Percentiles rank a stretch among this genome's conserved stretches.
Conservation (phyloP, 2,329 filamentous ascomycete species). For the Raffaelea albimanens region DNA sequence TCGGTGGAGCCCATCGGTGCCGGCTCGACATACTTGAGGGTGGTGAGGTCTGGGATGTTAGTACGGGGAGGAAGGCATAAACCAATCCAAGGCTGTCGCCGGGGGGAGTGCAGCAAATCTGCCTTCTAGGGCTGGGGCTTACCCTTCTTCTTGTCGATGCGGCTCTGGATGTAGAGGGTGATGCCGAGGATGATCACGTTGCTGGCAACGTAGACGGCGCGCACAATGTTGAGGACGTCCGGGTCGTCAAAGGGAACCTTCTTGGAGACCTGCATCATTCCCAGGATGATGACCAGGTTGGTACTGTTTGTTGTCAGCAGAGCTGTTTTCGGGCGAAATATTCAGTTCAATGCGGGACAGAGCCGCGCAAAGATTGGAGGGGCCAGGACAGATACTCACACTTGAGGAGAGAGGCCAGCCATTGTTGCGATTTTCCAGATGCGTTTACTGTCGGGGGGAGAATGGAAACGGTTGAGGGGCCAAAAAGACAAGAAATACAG, state of each 20-base stretch:
- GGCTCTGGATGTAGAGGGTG: slow-evolving; percentile 74
- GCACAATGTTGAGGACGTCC: slow-evolving; percentile 45
- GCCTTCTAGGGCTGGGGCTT: neutral
- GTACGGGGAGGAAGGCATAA: neutral
- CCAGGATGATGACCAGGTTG: slow-evolving; percentile 89
- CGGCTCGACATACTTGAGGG: slow-evolving; percentile 97
- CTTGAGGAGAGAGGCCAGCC: slow-evolving; percentile 52
- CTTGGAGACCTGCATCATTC: slow-evolving; percentile 98
- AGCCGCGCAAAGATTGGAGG: neutral
- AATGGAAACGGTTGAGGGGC: neutral
- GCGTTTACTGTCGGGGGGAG: neutral
- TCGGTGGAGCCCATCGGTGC: slow-evolving; percentile 87
- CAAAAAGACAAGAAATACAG: neutral
- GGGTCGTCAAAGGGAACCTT: slow-evolving; percentile 88
- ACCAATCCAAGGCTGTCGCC: neutral
- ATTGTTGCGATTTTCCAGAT: slow-evolving; percentile 30
- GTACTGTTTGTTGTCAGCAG: slow-evolving; percentile 43
- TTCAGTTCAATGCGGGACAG: neutral
- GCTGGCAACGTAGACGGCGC: slow-evolving; percentile 45
- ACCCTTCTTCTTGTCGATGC: slow-evolving; percentile 98
- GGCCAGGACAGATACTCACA: slow-evolving; percentile 38
- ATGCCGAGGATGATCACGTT: slow-evolving; percentile 76
- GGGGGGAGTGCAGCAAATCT: neutral
- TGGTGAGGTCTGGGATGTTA: slow-evolving; percentile 69
- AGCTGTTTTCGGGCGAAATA: too few species aligned